Percentiles rank a stretch among this genome's conserved stretches.
Evolutionary conservation across 2,329 filamentous ascomycete species (phyloP).

Genomic region (Bipolaris cookei): DNA sequence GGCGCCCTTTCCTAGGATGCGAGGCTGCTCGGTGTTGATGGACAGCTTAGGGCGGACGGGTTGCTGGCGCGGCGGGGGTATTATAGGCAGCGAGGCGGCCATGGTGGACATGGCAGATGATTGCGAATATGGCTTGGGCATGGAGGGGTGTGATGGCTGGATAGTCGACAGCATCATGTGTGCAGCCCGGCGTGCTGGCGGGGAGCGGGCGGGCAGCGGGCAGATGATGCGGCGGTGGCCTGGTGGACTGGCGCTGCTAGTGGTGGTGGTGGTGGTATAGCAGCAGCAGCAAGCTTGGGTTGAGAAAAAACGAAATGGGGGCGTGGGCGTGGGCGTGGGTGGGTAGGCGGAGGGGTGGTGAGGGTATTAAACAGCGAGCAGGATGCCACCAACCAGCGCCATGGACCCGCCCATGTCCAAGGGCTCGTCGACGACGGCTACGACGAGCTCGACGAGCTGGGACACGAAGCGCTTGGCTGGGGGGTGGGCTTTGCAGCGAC

Average conservation of each 20-base stretch:
- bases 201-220: constrained; percentile 8
- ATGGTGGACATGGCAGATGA: constrained; percentile 46
- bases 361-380: constrained; percentile 7
- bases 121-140: constrained; percentile 33
- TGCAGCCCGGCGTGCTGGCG: constrained; percentile 2
- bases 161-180: constrained; percentile 49
- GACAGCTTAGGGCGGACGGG: constrained; percentile 63
- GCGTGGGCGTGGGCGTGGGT: not conserved
- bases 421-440: no score
- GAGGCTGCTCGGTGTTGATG: constrained; percentile 61
- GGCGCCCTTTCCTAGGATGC: constrained; percentile 61
- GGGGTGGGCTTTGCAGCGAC: not conserved
- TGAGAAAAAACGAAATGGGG: not conserved
- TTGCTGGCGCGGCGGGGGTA: constrained; percentile 41
- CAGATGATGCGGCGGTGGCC: constrained; percentile 12
- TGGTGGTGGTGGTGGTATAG: not conserved
- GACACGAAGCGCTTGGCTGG: constrained; percentile 19
- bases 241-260: no score
- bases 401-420: constrained; percentile 1
- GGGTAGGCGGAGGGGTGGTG: constrained; percentile 6
- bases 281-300: not conserved
- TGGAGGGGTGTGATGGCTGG: constrained; percentile 36
- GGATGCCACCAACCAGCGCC: constrained; percentile 3
- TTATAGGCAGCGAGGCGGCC: constrained; percentile 56
- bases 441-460: not conserved